Conservation (phyloP, 2,329 filamentous ascomycete genomes). For the Fusarium luffae region DNA sequence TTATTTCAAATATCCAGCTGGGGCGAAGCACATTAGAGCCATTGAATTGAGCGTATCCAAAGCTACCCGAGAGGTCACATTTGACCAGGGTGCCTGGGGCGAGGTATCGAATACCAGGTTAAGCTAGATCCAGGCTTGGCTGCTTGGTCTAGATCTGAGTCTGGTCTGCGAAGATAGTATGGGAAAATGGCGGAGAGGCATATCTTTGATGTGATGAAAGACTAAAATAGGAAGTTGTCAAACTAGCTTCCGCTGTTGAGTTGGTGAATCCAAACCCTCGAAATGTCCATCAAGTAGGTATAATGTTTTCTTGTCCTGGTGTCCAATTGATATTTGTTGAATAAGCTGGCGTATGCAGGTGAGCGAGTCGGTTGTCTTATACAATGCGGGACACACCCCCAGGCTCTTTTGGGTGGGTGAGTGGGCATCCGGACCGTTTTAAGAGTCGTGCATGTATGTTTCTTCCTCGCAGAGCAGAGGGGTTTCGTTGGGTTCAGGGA, state of each 20-base stretch:
- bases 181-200: not conserved
- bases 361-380: conserved; percentile 19
- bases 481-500: conserved; percentile 24
- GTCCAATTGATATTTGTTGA: not conserved
- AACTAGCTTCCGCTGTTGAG: not conserved
- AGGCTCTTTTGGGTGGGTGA: conserved; percentile 21
- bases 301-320: not conserved
- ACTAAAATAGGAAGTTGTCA: not conserved
- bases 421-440: conserved; percentile 16
- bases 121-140: conserved; percentile 20
- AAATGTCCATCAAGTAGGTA: not conserved
- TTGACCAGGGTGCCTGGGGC: conserved; percentile 11
- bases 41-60: not conserved
- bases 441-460: conserved; percentile 12
- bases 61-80: conserved; percentile 6
- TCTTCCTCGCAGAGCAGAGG: not conserved
- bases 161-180: conserved; percentile 5
- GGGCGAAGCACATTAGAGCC: conserved; percentile 26
- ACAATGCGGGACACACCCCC: conserved; percentile 14
- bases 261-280: not conserved
- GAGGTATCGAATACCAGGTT: conserved; percentile 13
- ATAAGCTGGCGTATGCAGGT: conserved; percentile 7
- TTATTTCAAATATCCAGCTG: conserved; percentile 36
- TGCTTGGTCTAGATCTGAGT: not conserved
- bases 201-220: not conserved